Conservation (phyloP, 1,284 basidiomycete species). For the Phylloporus sp. region DNA sequence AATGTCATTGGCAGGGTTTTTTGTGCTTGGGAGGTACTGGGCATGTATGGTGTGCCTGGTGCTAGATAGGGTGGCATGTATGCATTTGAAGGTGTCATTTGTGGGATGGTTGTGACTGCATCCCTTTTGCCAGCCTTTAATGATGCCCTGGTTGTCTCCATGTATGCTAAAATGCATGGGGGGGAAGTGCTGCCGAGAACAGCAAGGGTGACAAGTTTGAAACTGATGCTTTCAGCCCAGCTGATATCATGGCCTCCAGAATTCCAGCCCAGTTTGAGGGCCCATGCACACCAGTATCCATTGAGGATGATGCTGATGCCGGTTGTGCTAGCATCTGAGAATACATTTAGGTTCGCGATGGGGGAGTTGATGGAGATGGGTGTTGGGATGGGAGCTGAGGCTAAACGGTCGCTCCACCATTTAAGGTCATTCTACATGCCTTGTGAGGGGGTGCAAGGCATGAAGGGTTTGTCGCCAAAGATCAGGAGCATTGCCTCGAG, state of each 20-base stretch:
- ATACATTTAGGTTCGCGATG: not conserved
- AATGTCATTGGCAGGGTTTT: not conserved
- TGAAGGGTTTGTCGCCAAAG: no score
- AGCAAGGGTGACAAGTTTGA: slow-evolving; percentile 37
- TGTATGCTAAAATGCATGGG: slow-evolving; percentile 27
- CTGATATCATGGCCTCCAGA: slow-evolving; percentile 20
- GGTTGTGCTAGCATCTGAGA: slow-evolving; percentile 13
- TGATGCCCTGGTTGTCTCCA: slow-evolving; percentile 49
- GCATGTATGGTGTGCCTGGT: not conserved
- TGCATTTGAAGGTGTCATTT: slow-evolving; percentile 32
- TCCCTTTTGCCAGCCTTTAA: slow-evolving; percentile 50
- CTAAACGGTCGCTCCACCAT: slow-evolving; percentile 6
- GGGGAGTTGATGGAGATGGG: not conserved
- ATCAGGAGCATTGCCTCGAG: no score
- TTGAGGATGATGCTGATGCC: slow-evolving; percentile 14
- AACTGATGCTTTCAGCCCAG: slow-evolving; percentile 18
- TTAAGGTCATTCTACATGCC: not conserved
- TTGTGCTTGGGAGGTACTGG: not conserved
- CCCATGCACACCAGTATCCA: not conserved
- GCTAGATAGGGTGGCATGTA: slow-evolving; percentile 17
- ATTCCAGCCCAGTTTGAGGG: not conserved
- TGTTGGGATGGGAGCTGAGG: not conserved
- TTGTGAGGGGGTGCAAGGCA: no score
- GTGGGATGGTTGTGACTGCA: slow-evolving; percentile 40
- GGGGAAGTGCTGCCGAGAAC: no score